phyloP scores from a whole-genome alignment of 225 moss, liverwort and hornwort species.

The Physcomitrium patens region DNA sequence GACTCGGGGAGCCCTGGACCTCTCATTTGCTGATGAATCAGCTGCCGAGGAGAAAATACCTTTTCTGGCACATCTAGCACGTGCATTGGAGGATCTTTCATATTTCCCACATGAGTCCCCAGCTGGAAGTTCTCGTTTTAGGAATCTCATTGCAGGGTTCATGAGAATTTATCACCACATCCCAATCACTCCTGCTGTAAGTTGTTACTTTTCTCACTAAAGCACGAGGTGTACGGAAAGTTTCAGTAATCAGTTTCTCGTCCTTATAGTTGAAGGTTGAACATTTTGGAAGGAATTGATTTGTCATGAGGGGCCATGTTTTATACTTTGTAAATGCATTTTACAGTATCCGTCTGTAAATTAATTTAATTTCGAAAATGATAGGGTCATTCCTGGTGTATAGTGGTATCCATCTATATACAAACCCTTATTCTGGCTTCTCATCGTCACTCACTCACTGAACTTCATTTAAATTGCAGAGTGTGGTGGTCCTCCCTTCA shows the following conservation, averaged over 20 bases:
- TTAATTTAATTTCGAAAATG: background rate
- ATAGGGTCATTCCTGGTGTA: constrained; percentile 20
- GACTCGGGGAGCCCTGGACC: constrained; percentile 90
- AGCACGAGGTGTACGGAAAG: background rate
- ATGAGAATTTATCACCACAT: constrained; percentile 92
- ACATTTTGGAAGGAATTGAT: background rate
- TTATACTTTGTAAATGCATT: background rate
- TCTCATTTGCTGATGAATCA: constrained; percentile 81
- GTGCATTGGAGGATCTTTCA: constrained; percentile 67
- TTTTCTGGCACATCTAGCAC: constrained; percentile 95
- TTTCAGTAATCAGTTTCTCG: background rate
- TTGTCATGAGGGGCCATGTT: constrained; percentile 3
- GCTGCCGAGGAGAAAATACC: constrained; percentile 95
- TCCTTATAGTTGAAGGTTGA: background rate
- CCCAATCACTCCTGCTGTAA: constrained; percentile 83
- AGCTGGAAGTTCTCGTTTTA: constrained; percentile 77
- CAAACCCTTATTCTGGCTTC: background rate
- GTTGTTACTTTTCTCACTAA: constrained; percentile 11
- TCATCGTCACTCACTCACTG: constrained; percentile 1
- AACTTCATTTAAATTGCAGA: constrained; percentile 50
- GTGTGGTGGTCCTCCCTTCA: constrained; percentile 87
- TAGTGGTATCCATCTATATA: background rate
- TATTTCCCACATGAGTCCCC: constrained; percentile 85
- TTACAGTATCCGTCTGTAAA: background rate
- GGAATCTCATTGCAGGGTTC: constrained; percentile 86